Evolutionary conservation across 2,329 filamentous ascomycete species (phyloP).

Genomic region (Curvularia sp.): DNA sequence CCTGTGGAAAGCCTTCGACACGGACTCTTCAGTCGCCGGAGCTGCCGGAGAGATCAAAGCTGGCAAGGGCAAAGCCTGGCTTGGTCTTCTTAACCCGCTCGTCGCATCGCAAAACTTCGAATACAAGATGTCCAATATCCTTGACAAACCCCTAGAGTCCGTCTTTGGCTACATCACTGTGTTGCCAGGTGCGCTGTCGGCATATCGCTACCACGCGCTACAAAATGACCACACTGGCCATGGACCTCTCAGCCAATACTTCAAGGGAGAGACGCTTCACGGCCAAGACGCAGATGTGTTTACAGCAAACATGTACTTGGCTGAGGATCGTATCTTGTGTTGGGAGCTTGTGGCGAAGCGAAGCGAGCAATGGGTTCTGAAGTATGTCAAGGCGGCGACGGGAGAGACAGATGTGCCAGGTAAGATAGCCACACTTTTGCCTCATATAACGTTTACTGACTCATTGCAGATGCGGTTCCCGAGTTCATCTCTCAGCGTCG

Average conservation of each 20-base stretch:
- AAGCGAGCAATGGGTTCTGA: conserved; percentile 93
- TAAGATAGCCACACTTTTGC: conserved; percentile 56
- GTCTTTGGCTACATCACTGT: conserved; percentile 99
- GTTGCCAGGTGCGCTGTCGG: conserved; percentile 89
- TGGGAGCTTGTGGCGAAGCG: conserved; percentile 97
- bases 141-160: conserved; percentile 95
- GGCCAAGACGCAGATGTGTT: conserved; percentile 97
- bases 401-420: conserved; percentile 98
- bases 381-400: conserved; percentile 95
- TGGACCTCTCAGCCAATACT: conserved; percentile 95
- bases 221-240: conserved; percentile 97
- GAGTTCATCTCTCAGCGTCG: conserved; percentile 97
- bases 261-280: conserved; percentile 97
- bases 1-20: conserved; percentile 98
- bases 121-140: conserved; percentile 99
- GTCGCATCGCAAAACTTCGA: conserved; percentile 99
- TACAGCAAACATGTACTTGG: conserved; percentile 94
- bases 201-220: conserved; percentile 92
- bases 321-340: conserved; percentile 87
- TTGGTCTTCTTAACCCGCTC: conserved; percentile 87
- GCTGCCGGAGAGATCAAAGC: conserved; percentile 98
- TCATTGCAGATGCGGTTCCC: conserved; percentile 75
- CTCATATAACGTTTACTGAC: conserved; percentile 10
- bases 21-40: conserved; percentile 94
- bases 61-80: conserved; percentile 85